Conservation (phyloP, 2,329 filamentous ascomycete genomes). For the Thermothelomyces thermophilus region DNA sequence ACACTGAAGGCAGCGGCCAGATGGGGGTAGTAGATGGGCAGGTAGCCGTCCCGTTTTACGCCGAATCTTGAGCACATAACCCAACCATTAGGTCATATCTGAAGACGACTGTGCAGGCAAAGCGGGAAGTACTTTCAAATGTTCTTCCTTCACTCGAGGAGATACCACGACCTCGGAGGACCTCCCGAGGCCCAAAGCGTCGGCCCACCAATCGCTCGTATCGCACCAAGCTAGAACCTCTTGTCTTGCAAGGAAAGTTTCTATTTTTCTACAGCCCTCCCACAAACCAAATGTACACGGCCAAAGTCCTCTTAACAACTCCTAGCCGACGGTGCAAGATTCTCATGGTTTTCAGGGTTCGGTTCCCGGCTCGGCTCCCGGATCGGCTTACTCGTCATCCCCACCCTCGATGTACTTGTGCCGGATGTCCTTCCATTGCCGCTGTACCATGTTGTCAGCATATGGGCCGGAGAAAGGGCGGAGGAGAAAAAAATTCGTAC, state of each 20-base stretch:
- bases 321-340: not conserved
- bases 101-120: no score
- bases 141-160: no score
- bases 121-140: no score
- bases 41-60: no score
- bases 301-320: constrained; percentile 7
- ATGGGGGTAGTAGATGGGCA: no score
- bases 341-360: not conserved
- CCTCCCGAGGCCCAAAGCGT: no score
- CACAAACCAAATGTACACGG: constrained; percentile 20
- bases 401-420: constrained; percentile 70
- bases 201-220: no score
- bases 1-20: no score
- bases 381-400: constrained; percentile 53
- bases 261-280: constrained; percentile 20
- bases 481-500: constrained; percentile 44
- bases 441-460: constrained; percentile 48
- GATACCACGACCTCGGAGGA: no score
- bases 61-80: not conserved
- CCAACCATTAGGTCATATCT: constrained; percentile 7
- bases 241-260: constrained; percentile 11
- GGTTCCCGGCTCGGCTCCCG: no score
- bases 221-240: no score
- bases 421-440: constrained; percentile 99
- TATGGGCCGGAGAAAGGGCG: not conserved